phyloP scores from a whole-genome alignment of 2,329 filamentous ascomycete genomes.

The Ophiostoma sp. region DNA sequence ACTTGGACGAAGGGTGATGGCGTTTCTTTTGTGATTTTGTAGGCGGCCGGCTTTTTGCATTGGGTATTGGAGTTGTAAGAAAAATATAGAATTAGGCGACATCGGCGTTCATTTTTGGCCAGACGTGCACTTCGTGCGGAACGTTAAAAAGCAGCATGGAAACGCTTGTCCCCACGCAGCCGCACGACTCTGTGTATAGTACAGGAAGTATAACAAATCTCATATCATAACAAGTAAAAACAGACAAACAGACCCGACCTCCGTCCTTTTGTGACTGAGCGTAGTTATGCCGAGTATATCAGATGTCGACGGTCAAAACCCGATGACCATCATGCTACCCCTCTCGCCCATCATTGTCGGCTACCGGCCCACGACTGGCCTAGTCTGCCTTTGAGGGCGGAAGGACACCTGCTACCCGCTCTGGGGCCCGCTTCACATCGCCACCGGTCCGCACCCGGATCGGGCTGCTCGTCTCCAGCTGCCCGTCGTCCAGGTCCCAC shows the following conservation, averaged over 20 bases:
- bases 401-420: not conserved
- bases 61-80: conserved; percentile 14
- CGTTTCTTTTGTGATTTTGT: not conserved
- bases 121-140: not conserved
- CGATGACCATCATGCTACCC: not conserved
- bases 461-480: conserved; percentile 64
- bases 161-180: not conserved
- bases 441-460: conserved; percentile 43
- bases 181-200: not conserved
- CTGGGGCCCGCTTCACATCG: conserved; percentile 34
- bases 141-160: not conserved
- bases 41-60: conserved; percentile 10
- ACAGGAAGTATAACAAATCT: not conserved
- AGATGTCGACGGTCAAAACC: not conserved
- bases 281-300: not conserved
- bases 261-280: not conserved
- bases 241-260: not conserved
- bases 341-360: no score
- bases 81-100: not conserved
- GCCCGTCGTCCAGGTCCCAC: conserved; percentile 66
- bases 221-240: conserved; percentile 14
- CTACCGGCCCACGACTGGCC: not conserved
- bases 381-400: conserved; percentile 17
- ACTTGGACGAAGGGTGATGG: not conserved
- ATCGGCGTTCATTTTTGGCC: not conserved